Conservation (phyloP, 2,329 filamentous ascomycete genomes). For the Claviceps capensis region DNA sequence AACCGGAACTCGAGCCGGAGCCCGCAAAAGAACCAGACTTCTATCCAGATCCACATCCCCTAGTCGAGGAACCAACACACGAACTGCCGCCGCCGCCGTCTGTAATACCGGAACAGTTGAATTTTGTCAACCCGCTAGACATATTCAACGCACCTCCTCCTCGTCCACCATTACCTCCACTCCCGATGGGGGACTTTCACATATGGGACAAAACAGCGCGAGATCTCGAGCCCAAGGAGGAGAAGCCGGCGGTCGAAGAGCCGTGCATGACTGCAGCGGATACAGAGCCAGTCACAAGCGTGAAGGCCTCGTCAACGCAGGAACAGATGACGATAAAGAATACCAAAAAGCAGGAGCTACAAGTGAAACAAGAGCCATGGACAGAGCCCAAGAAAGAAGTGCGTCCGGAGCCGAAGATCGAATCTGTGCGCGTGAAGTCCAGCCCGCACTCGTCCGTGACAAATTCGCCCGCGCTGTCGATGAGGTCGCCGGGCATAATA, state of each 20-base stretch:
- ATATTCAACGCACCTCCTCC: slow-evolving; percentile 21
- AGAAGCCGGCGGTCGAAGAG: slow-evolving; percentile 6
- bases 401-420: slow-evolving; percentile 7
- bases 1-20: not conserved
- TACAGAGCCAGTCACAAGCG: not conserved
- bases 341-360: slow-evolving; percentile 4
- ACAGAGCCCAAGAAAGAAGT: slow-evolving; percentile 3
- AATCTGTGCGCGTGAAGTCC: slow-evolving; percentile 15
- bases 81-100: slow-evolving; percentile 2
- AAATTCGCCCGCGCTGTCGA: slow-evolving; percentile 28
- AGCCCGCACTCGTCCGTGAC: slow-evolving; percentile 26
- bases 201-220: slow-evolving; percentile 7
- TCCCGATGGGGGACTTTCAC: slow-evolving; percentile 11
- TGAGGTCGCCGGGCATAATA: slow-evolving; percentile 25
- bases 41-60: not conserved
- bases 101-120: slow-evolving; percentile 9
- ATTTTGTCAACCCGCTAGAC: slow-evolving; percentile 26
- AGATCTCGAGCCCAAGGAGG: slow-evolving; percentile 3
- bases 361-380: slow-evolving; percentile 6
- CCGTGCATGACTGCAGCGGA: not conserved
- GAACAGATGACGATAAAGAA: slow-evolving; percentile 6
- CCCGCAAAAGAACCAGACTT: not conserved
- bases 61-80: not conserved
- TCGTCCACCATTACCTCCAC: slow-evolving; percentile 11
- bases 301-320: slow-evolving; percentile 7